Evolutionary conservation across 176 grass and related monocot species (phyloP).

Genomic region (Chrysopogon serrulatus): DNA sequence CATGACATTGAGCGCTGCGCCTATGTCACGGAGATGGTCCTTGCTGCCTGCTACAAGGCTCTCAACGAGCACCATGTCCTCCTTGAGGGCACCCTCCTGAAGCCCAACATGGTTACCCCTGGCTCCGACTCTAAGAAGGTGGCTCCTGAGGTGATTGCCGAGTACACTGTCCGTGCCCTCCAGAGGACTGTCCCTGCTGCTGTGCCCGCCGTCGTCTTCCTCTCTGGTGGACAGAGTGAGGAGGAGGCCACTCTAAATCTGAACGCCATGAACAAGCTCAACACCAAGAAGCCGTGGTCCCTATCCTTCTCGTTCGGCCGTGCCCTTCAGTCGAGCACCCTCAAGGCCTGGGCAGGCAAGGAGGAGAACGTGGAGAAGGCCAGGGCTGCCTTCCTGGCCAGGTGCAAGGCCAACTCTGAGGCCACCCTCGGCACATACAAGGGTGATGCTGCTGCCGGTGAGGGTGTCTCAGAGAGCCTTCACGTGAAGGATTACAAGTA

Average conservation of each 20-base stretch:
- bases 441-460: conserved; percentile 59
- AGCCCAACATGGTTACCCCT: conserved; percentile 94
- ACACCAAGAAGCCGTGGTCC: conserved; percentile 85
- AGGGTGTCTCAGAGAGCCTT: conserved; percentile 71
- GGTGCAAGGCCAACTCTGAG: conserved; percentile 94
- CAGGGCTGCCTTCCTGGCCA: conserved; percentile 52
- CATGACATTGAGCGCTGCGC: conserved; percentile 76
- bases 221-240: conserved; percentile 91
- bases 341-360: conserved; percentile 90
- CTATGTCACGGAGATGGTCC: conserved; percentile 51
- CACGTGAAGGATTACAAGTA: conserved; percentile 97
- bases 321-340: conserved; percentile 87
- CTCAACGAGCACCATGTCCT: conserved; percentile 80
- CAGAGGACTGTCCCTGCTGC: conserved; percentile 89
- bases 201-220: conserved; percentile 85
- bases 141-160: conserved; percentile 64
- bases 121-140: conserved; percentile 82
- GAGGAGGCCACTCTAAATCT: conserved; percentile 85
- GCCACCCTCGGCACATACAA: conserved; percentile 84
- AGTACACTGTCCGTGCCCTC: conserved; percentile 72
- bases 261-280: conserved; percentile 90
- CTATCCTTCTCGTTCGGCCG: conserved; percentile 91
- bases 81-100: conserved; percentile 73
- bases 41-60: conserved; percentile 91
- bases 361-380: conserved; percentile 68